phyloP scores from a whole-genome alignment of 495 filamentous ascomycete genomes.

The Amniculicola lignicola region DNA sequence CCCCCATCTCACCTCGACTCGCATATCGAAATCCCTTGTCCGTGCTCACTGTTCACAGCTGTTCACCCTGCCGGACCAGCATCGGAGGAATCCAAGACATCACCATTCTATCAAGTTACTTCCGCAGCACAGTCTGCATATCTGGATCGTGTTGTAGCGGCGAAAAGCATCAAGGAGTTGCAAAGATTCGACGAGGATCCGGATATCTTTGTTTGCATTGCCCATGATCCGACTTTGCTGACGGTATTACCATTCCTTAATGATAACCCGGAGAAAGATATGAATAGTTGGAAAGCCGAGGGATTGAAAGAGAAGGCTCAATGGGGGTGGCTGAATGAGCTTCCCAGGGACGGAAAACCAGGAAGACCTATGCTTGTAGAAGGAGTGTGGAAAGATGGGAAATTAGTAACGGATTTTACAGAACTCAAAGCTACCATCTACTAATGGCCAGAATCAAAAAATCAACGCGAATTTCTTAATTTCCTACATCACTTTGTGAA shows the following conservation, averaged over 20 bases:
- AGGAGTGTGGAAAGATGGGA: slow-evolving; percentile 12
- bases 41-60: slow-evolving; percentile 43
- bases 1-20: slow-evolving; percentile 41
- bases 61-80: slow-evolving; percentile 32
- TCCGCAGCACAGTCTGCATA: slow-evolving; percentile 8
- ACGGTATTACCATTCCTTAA: slow-evolving; percentile 10
- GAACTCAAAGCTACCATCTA: slow-evolving; percentile 3
- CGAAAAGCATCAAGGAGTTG: slow-evolving; percentile 9
- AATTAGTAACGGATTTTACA: slow-evolving; percentile 11
- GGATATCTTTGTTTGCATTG: slow-evolving; percentile 11
- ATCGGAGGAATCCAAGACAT: slow-evolving; percentile 9
- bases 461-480: no score
- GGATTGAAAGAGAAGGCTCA: slow-evolving; percentile 15
- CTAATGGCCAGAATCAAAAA: neutral
- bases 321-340: slow-evolving; percentile 17
- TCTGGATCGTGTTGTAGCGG: slow-evolving; percentile 10
- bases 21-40: slow-evolving; percentile 34
- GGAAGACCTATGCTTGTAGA: slow-evolving; percentile 11
- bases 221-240: slow-evolving; percentile 13
- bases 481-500: no score
- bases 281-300: slow-evolving; percentile 12
- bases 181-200: slow-evolving; percentile 10
- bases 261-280: slow-evolving; percentile 3
- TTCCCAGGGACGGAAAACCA: slow-evolving; percentile 12
- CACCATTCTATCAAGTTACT: slow-evolving; percentile 41